These are phyloP conservation scores for Dissophora globulifera DNA, from an alignment of 192 early-diverging fungal genomes.

Conservation along the genomic window DNA sequence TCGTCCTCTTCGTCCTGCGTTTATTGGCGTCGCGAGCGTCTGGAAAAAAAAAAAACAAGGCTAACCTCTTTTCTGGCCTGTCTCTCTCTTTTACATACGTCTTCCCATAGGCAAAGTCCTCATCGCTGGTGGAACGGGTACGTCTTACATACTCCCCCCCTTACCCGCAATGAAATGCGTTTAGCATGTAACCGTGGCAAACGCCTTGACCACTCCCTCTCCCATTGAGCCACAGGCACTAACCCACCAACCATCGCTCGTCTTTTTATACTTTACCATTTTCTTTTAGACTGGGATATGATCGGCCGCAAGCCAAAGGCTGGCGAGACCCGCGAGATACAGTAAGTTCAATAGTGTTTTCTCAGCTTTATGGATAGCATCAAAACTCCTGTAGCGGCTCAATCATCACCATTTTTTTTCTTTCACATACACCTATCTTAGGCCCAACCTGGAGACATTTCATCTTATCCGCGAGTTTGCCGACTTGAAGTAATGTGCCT, in stretches of 20 bases:
- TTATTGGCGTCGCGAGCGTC: no score
- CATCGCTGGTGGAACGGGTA: slow-evolving; percentile 42
- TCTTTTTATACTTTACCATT: neutral
- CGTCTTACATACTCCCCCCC: neutral
- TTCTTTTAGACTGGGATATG: slow-evolving; percentile 49
- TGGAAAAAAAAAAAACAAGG: no score
- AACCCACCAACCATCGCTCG: no score
- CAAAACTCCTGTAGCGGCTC: no score
- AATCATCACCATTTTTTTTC: no score
- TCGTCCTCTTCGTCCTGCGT: no score
- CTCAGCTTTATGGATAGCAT: no score
- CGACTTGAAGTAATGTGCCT: slow-evolving; percentile 59
- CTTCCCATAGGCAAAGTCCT: slow-evolving; percentile 47
- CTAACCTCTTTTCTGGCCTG: no score
- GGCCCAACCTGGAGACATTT: slow-evolving; percentile 49
- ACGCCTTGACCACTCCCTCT: neutral
- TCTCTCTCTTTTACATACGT: no score
- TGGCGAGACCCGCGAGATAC: slow-evolving; percentile 37
- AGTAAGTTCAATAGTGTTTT: no score
- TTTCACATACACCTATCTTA: neutral
- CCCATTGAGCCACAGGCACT: no score
- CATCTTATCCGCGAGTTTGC: slow-evolving; percentile 58
- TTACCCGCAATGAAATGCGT: no score
- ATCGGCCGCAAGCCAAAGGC: slow-evolving; percentile 51
- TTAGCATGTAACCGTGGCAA: neutral